These are phyloP conservation scores for Leersia perrieri DNA, from an alignment of 176 grass and related monocot genomes.

Conservation along the genomic window DNA sequence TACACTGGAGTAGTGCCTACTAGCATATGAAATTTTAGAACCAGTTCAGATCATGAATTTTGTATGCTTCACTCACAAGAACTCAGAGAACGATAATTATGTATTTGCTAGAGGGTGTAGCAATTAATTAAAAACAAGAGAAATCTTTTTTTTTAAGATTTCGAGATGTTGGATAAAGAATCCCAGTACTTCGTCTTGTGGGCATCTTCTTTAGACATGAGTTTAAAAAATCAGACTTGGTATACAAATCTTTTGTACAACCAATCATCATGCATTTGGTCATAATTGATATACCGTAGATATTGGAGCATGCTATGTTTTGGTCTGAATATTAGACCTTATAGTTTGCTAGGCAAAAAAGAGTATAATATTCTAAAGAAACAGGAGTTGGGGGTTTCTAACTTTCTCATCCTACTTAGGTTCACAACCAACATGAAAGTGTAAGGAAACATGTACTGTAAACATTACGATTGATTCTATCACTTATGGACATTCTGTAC, in stretches of 20 bases:
- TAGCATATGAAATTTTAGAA: neutral
- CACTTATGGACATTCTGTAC: neutral
- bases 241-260: slow-evolving; percentile 4
- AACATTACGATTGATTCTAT: neutral
- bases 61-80: neutral
- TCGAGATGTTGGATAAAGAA: neutral
- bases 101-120: neutral
- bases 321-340: neutral
- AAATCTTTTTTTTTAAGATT: neutral
- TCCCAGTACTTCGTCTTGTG: neutral
- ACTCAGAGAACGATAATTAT: slow-evolving; percentile 1
- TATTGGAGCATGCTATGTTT: slow-evolving; percentile 5
- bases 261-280: neutral
- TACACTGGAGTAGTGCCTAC: neutral
- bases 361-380: neutral
- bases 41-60: neutral
- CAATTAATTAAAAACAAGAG: neutral
- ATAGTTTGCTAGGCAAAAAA: slow-evolving; percentile 3
- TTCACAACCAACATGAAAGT: neutral
- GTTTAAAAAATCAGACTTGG: neutral
- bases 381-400: neutral
- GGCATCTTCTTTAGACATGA: neutral
- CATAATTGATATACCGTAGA: neutral
- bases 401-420: neutral
- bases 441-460: neutral